Evolutionary conservation across 768 basidiomycete species (phyloP).

Genomic region (Trametes gibbosa): DNA sequence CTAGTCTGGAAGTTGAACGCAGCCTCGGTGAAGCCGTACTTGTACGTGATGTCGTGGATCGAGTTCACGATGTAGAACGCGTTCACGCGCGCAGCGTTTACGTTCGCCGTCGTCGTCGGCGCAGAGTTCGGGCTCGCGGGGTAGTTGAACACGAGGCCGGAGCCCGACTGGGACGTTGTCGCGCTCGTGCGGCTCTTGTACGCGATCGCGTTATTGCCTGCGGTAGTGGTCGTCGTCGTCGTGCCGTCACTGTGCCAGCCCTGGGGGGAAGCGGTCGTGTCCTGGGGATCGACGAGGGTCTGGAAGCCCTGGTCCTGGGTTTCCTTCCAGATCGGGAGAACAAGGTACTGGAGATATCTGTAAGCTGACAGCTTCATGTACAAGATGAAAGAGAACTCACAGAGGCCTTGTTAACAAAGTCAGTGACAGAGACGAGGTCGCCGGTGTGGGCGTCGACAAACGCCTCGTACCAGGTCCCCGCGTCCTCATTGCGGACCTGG

Average conservation of each 20-base stretch:
- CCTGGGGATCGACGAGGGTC: constrained; percentile 51
- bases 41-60: constrained; percentile 50
- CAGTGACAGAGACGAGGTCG: constrained; percentile 47
- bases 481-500: constrained; percentile 40
- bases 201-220: constrained; percentile 40
- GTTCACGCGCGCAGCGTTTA: constrained; percentile 53
- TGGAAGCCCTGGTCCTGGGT: constrained; percentile 48
- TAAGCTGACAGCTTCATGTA: neutral
- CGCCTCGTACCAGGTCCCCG: constrained; percentile 53
- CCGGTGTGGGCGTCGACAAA: constrained; percentile 58
- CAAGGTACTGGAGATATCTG: constrained; percentile 36
- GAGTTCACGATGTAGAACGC: constrained; percentile 62
- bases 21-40: constrained; percentile 59
- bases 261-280: constrained; percentile 49
- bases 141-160: constrained; percentile 41
- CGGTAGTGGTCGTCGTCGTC: constrained; percentile 33
- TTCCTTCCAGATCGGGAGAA: constrained; percentile 51
- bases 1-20: constrained; percentile 60
- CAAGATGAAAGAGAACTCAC: constrained; percentile 27
- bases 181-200: constrained; percentile 28
- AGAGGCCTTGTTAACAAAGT: constrained; percentile 48
- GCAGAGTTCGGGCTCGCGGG: constrained; percentile 33
- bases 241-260: constrained; percentile 50
- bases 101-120: constrained; percentile 44
- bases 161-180: constrained; percentile 37